Conservation (phyloP, 768 basidiomycete genomes). For the Collybiopsis confluens region DNA sequence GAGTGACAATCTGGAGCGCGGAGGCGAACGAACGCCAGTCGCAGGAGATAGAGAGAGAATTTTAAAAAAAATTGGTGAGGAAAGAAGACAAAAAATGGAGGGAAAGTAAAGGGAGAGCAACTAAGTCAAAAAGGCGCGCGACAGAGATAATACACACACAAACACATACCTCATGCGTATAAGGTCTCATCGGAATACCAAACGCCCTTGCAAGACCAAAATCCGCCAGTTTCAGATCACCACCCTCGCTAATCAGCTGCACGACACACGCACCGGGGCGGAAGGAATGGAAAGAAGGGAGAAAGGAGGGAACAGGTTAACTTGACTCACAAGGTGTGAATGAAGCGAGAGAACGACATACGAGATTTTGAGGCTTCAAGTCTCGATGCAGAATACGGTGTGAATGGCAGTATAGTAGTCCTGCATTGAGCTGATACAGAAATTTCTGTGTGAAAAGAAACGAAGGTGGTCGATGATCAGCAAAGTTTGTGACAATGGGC, state of each 20-base stretch:
- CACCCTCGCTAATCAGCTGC: conserved; percentile 73
- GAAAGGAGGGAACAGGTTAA: too few species aligned
- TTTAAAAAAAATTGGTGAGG: background rate
- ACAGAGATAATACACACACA: background rate
- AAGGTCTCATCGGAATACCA: conserved; percentile 98
- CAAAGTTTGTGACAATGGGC: too few species aligned
- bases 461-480: conserved; percentile 7
- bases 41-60: conserved; percentile 7
- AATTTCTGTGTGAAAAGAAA: conserved; percentile 69
- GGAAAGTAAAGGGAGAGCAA: background rate
- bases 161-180: conserved; percentile 91
- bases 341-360: too few species aligned
- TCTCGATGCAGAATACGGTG: conserved; percentile 97
- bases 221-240: conserved; percentile 94
- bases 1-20: conserved; percentile 79
- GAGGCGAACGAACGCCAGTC: background rate
- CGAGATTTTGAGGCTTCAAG: conserved; percentile 91
- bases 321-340: too few species aligned
- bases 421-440: conserved; percentile 87
- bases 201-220: conserved; percentile 96
- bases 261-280: too few species aligned
- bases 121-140: background rate
- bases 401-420: conserved; percentile 91
- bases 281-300: too few species aligned
- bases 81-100: too few species aligned